Evolutionary conservation across 768 basidiomycete species (phyloP).

Genomic region (Hemileccinum rubropunctum): DNA sequence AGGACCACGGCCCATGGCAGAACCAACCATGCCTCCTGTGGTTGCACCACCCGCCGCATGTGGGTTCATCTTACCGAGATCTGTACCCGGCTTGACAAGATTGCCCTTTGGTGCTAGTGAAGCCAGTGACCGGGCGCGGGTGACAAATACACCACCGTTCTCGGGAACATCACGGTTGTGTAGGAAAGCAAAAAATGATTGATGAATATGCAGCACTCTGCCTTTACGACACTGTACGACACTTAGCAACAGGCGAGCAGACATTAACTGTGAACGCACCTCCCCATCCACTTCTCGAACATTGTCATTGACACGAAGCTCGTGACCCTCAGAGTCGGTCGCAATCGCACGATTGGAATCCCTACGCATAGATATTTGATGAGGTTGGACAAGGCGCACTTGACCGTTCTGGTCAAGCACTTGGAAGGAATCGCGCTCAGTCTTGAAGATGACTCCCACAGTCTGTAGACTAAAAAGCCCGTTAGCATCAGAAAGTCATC

Average conservation of each 20-base stretch:
- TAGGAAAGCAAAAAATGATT: slow-evolving; percentile 91
- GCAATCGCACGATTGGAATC: slow-evolving; percentile 83
- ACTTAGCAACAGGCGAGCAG: background rate
- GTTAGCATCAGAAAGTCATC: slow-evolving; percentile 10
- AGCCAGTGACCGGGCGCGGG: slow-evolving; percentile 75
- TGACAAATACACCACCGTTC: slow-evolving; percentile 94
- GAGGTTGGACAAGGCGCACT: slow-evolving; percentile 84
- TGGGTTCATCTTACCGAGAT: slow-evolving; percentile 92
- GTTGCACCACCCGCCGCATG: slow-evolving; percentile 53
- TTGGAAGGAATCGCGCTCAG: slow-evolving; percentile 93
- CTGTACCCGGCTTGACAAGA: slow-evolving; percentile 60
- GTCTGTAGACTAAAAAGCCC: slow-evolving; percentile 67
- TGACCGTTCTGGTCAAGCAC: slow-evolving; percentile 94
- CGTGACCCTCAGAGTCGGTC: slow-evolving; percentile 84
- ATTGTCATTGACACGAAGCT: slow-evolving; percentile 83
- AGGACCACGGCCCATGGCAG: slow-evolving; percentile 78
- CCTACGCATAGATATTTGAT: slow-evolving; percentile 90
- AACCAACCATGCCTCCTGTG: slow-evolving; percentile 76
- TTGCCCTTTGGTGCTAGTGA: slow-evolving; percentile 87
- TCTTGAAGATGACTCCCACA: slow-evolving; percentile 96
- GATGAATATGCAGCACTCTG: slow-evolving; percentile 88
- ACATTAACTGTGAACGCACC: slow-evolving; percentile 41
- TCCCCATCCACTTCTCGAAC: slow-evolving; percentile 91
- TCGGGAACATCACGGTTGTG: slow-evolving; percentile 89
- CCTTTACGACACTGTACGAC: slow-evolving; percentile 72